Evolutionary conservation across 2,329 filamentous ascomycete species (phyloP).

Genomic region (Talaromyces sp.): DNA sequence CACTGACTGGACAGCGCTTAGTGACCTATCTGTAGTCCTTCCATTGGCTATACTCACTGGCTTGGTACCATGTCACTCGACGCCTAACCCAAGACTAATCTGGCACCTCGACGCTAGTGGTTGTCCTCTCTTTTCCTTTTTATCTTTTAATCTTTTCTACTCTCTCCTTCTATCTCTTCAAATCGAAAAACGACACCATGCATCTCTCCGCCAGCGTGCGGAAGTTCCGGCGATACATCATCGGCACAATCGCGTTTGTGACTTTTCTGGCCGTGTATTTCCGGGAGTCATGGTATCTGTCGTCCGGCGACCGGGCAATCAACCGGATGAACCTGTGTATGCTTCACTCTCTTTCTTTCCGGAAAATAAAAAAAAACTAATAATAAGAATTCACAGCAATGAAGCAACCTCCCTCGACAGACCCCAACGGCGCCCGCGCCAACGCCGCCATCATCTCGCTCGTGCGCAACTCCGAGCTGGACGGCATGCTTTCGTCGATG

Average conservation of each 20-base stretch:
- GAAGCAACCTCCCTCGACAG: constrained; percentile 9
- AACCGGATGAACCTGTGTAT: constrained; percentile 9
- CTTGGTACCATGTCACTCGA: background rate
- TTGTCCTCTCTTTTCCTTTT: background rate
- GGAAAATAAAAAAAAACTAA: background rate
- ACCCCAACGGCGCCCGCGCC: constrained; percentile 51
- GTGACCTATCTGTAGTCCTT: too few species aligned
- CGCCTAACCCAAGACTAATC: background rate
- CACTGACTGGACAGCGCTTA: too few species aligned
- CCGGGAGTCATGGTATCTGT: constrained; percentile 8
- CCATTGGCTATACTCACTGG: too few species aligned
- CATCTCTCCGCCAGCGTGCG: background rate
- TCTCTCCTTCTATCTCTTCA: background rate
- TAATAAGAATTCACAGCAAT: background rate
- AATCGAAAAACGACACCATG: background rate
- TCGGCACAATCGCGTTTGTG: background rate
- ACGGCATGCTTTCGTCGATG: constrained; percentile 83
- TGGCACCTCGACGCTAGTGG: background rate
- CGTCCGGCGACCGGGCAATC: constrained; percentile 10
- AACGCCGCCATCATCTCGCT: constrained; percentile 88
- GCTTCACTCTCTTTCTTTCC: background rate
- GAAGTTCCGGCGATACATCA: constrained; percentile 6
- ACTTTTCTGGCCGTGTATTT: constrained; percentile 5
- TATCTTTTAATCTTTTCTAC: too few species aligned
- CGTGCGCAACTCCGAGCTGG: constrained; percentile 84